These are phyloP conservation scores for Pezicula carpinea DNA, from an alignment of 2,329 filamentous ascomycete species.

Conservation along the genomic window DNA sequence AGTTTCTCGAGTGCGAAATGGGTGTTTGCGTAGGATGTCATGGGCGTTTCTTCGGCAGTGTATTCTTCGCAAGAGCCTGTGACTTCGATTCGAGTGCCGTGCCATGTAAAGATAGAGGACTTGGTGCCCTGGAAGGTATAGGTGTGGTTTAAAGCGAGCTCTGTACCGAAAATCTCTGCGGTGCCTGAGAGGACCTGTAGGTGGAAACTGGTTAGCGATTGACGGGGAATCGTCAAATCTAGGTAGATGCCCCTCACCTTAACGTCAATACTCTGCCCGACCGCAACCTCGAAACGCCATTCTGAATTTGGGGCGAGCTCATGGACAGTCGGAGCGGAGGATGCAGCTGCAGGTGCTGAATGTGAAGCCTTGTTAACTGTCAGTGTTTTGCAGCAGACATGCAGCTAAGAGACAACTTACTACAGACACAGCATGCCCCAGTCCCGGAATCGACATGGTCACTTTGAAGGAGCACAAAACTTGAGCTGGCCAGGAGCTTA, in stretches of 20 bases:
- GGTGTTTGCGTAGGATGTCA: constrained; percentile 75
- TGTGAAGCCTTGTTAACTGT: too few relatives aligned
- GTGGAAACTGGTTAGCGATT: too few relatives aligned
- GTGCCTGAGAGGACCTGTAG: constrained; percentile 69
- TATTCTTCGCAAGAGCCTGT: constrained; percentile 55
- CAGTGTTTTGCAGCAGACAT: neutral
- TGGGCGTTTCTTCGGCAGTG: constrained; percentile 73
- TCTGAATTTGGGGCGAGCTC: constrained; percentile 62
- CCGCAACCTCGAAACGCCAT: constrained; percentile 73
- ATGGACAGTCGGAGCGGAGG: constrained; percentile 33
- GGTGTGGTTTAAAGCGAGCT: constrained; percentile 73
- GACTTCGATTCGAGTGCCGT: constrained; percentile 82
- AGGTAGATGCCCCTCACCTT: constrained; percentile 36
- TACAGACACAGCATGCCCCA: constrained; percentile 62
- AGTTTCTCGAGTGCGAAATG: constrained; percentile 80
- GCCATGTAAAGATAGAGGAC: constrained; percentile 87
- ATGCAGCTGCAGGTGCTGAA: constrained; percentile 7
- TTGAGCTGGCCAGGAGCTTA: neutral
- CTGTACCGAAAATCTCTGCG: constrained; percentile 91
- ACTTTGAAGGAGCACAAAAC: neutral
- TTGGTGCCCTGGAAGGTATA: constrained; percentile 82
- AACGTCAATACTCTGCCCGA: constrained; percentile 45
- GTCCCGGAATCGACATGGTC: constrained; percentile 67
- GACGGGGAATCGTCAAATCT: too few relatives aligned
- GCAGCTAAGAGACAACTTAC: constrained; percentile 36